Percentiles rank a stretch among this genome's conserved stretches.
Conservation (phyloP, 1,139 yeast genomes). For the Taphrina confusa region DNA sequence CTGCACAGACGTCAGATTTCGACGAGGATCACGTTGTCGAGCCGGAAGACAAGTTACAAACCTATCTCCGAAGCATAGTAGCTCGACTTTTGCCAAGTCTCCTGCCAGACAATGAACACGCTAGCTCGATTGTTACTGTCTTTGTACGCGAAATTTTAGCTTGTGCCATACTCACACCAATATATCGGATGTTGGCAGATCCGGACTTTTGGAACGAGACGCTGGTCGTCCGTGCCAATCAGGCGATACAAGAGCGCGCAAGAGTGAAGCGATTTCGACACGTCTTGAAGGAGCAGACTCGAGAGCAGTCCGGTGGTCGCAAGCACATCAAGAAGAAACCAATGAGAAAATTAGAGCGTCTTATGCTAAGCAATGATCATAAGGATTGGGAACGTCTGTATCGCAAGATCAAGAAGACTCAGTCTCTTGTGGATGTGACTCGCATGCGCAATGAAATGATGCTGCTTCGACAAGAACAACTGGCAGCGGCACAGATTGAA, state of each 20-base stretch:
- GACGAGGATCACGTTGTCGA: constrained; percentile 46
- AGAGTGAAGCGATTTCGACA: constrained; percentile 74
- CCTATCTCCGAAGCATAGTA: constrained; percentile 54
- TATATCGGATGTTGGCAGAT: constrained; percentile 62
- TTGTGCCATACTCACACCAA: constrained; percentile 57
- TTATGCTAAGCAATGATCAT: constrained; percentile 49
- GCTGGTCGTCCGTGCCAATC: constrained; percentile 63
- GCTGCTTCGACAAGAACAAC: constrained; percentile 1
- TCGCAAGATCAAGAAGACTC: constrained; percentile 22
- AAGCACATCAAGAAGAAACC: constrained; percentile 39
- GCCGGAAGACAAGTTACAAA: constrained; percentile 51
- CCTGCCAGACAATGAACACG: constrained; percentile 55
- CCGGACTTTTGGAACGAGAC: constrained; percentile 75
- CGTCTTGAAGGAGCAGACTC: constrained; percentile 58
- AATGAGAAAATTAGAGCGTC: constrained; percentile 57
- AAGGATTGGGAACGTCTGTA: constrained; percentile 27
- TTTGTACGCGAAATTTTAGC: constrained; percentile 67
- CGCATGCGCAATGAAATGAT: constrained; percentile 22
- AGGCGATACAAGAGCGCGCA: constrained; percentile 68
- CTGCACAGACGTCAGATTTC: constrained; percentile 54
- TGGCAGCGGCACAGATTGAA: background rate
- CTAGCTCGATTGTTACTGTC: constrained; percentile 54
- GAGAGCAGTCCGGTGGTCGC: constrained; percentile 37
- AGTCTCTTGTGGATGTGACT: constrained; percentile 13
- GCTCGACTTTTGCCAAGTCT: constrained; percentile 55